Conservation (phyloP, 2,329 filamentous ascomycete species). For the Cordyceps cicadae region DNA sequence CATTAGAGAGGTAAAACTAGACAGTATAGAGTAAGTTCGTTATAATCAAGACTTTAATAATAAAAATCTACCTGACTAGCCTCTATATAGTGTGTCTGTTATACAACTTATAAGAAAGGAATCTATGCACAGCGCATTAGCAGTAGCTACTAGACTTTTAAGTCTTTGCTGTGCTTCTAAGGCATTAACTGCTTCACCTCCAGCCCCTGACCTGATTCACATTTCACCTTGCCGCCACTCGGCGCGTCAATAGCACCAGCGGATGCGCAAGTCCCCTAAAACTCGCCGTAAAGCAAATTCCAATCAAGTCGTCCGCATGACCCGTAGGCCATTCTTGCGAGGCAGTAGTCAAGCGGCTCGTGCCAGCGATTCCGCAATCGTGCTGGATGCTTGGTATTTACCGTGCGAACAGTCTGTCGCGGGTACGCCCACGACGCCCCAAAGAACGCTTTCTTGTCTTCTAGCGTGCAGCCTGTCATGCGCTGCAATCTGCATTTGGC, state of each 20-base stretch:
- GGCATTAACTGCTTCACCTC: background rate
- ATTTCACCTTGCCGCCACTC: background rate
- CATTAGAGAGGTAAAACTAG: too few relatives aligned
- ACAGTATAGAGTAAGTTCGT: too few relatives aligned
- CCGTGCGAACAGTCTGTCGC: background rate
- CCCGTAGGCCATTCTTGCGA: conserved; percentile 9
- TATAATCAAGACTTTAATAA: too few relatives aligned
- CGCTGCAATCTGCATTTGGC: conserved; percentile 7
- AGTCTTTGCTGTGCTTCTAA: background rate
- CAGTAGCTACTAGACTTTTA: too few relatives aligned
- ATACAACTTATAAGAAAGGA: too few relatives aligned
- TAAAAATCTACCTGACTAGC: too few relatives aligned
- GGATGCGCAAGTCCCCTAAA: background rate
- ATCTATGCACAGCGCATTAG: too few relatives aligned
- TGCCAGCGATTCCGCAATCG: conserved; percentile 13
- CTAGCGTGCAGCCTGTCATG: background rate
- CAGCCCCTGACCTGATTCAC: background rate
- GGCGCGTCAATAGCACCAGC: background rate
- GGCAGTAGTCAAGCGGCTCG: conserved; percentile 11
- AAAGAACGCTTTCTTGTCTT: conserved; percentile 5
- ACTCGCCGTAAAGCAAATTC: background rate
- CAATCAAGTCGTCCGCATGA: background rate
- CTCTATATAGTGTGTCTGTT: too few relatives aligned
- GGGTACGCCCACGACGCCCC: background rate
- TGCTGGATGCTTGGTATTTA: background rate